phyloP scores from a whole-genome alignment of 2,329 filamentous ascomycete genomes.

The Scopulariopsis brevicaulis region DNA sequence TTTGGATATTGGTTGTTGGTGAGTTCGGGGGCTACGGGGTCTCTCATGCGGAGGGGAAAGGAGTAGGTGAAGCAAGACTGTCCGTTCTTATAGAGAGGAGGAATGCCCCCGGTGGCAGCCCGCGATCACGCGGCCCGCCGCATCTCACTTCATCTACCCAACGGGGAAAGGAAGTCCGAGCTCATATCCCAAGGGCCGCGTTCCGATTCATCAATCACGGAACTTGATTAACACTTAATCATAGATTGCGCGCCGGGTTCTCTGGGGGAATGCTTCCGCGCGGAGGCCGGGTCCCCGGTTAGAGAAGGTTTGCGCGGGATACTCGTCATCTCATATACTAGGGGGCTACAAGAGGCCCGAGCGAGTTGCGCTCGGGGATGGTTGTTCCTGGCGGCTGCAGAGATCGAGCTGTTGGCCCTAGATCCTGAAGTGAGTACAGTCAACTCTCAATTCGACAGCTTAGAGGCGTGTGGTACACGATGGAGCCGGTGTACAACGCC shows the following conservation, averaged over 20 bases:
- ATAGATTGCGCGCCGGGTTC: neutral
- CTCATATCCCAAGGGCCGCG: neutral
- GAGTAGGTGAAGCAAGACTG: neutral
- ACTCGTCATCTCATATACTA: neutral
- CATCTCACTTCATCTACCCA: neutral
- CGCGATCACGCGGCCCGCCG: neutral
- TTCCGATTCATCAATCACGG: neutral
- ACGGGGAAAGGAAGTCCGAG: neutral
- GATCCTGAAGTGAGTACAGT: neutral
- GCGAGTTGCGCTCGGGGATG: neutral
- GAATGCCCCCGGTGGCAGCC: neutral
- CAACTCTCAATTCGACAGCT: neutral
- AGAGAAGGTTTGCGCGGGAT: neutral
- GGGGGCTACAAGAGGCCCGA: neutral
- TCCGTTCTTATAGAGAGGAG: neutral
- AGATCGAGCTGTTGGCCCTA: neutral
- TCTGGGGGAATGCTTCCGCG: neutral
- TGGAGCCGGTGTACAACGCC: neutral
- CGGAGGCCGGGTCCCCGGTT: neutral
- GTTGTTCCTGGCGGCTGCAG: neutral
- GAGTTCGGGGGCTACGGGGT: neutral
- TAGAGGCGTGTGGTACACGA: no score
- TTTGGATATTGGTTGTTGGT: neutral
- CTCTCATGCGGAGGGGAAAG: neutral
- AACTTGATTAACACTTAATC: constrained; percentile 5